Evolutionary conservation across 2,329 filamentous ascomycete species (phyloP).

Genomic region (Claviceps pazoutovae): DNA sequence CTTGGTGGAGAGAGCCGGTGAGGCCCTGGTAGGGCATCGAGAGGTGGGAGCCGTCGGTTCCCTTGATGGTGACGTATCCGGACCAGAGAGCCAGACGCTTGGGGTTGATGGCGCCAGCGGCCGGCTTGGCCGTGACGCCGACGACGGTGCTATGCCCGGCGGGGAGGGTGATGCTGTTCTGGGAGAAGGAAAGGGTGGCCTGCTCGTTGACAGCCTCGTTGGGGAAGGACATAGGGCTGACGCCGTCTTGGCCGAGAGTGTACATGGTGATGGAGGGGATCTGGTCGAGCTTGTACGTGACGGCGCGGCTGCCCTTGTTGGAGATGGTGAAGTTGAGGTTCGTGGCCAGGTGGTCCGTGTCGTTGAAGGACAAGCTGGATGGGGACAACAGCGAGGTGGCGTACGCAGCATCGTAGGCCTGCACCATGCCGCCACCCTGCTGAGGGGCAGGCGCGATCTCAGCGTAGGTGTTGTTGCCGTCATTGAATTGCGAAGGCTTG

Average conservation of each 20-base stretch:
- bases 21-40: constrained; percentile 27
- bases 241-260: constrained; percentile 23
- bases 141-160: constrained; percentile 29
- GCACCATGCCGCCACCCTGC: constrained; percentile 45
- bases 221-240: constrained; percentile 29
- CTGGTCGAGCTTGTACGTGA: constrained; percentile 38
- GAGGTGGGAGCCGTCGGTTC: constrained; percentile 21
- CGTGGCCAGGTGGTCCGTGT: constrained; percentile 40
- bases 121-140: constrained; percentile 27
- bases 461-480: constrained; percentile 20
- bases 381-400: constrained; percentile 36
- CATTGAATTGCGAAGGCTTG: constrained; percentile 33
- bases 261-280: constrained; percentile 38
- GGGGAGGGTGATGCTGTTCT: constrained; percentile 28
- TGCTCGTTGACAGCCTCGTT: constrained; percentile 26
- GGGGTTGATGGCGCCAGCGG: constrained; percentile 23
- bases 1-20: constrained; percentile 18
- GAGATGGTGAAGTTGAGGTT: constrained; percentile 37
- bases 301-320: constrained; percentile 35
- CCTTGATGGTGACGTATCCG: constrained; percentile 27
- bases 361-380: constrained; percentile 47
- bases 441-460: constrained; percentile 41
- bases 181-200: constrained; percentile 29
- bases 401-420: constrained; percentile 44
- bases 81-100: constrained; percentile 27